These are phyloP conservation scores for Populus trichocarpa DNA, from an alignment of 441 rosid genomes.

Conservation along the genomic window DNA sequence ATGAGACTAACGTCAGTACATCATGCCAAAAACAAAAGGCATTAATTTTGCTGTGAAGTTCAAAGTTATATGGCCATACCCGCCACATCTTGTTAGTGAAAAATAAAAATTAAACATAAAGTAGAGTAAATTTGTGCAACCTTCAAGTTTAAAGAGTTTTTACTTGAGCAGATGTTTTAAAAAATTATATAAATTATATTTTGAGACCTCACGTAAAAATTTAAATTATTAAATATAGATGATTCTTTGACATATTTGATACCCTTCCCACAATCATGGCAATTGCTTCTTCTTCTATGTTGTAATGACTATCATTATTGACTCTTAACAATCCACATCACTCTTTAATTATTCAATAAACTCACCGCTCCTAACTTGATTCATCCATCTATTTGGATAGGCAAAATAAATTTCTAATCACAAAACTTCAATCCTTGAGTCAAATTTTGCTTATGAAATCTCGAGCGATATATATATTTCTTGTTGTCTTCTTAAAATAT, in stretches of 20 bases:
- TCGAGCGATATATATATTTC: neutral
- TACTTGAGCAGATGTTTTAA: fast-evolving
- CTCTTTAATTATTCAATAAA: neutral
- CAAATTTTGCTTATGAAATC: neutral
- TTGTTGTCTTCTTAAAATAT: too few relatives aligned
- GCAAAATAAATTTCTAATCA: neutral
- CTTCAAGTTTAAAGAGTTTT: fast-evolving
- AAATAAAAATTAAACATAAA: too few relatives aligned
- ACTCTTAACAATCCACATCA: neutral
- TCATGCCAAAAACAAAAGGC: too few relatives aligned
- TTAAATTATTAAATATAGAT: too few relatives aligned
- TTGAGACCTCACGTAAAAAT: fast-evolving
- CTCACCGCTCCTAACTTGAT: neutral
- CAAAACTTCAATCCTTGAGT: neutral
- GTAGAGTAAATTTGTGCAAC: fast-evolving
- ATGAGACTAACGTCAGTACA: too few relatives aligned
- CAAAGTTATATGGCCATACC: too few relatives aligned
- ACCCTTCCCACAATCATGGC: neutral
- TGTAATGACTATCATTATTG: neutral
- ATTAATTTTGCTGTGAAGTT: too few relatives aligned
- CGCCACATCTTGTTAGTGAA: too few relatives aligned
- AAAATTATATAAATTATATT: too few relatives aligned
- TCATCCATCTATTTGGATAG: neutral
- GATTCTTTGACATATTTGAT: too few relatives aligned
- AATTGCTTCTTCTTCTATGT: neutral